Evolutionary conservation across 2,329 filamentous ascomycete genomes (phyloP).

Genomic region (Zymoseptoria ardabiliae): DNA sequence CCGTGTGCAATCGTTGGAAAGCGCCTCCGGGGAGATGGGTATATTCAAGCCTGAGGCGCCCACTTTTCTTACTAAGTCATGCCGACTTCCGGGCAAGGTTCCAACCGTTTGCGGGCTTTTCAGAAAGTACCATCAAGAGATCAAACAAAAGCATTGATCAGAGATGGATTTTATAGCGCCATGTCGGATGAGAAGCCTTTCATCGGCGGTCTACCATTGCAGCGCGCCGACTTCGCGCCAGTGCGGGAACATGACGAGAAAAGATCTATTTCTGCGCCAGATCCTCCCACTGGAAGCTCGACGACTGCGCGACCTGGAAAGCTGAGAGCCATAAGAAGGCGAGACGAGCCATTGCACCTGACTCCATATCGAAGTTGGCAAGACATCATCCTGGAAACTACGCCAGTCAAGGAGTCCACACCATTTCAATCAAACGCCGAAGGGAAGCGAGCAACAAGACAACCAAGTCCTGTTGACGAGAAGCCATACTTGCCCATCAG

Average conservation of each 20-base stretch:
- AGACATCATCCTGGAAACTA: background rate
- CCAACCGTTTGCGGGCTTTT: too few relatives aligned
- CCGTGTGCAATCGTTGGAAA: too few relatives aligned
- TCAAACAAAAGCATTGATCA: background rate
- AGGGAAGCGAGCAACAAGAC: background rate
- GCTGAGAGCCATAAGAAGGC: background rate
- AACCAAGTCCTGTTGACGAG: background rate
- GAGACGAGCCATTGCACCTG: background rate
- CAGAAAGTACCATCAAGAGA: too few relatives aligned
- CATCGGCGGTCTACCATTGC: background rate
- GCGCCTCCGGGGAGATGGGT: too few relatives aligned
- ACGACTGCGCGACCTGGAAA: background rate
- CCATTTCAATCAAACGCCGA: background rate
- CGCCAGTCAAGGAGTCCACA: background rate
- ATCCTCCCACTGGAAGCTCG: background rate
- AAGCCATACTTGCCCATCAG: background rate
- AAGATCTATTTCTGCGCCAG: background rate
- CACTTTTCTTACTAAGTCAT: too few relatives aligned
- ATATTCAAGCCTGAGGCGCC: too few relatives aligned
- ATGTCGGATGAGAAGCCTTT: background rate
- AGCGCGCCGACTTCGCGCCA: background rate
- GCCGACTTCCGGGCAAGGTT: too few relatives aligned
- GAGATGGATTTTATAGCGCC: background rate
- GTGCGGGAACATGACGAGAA: background rate
- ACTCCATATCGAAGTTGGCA: background rate